Percentiles rank a stretch among this genome's conserved stretches.
phyloP scores from a whole-genome alignment of 371 early-diverging fungal genomes.

The Circinella minor region DNA sequence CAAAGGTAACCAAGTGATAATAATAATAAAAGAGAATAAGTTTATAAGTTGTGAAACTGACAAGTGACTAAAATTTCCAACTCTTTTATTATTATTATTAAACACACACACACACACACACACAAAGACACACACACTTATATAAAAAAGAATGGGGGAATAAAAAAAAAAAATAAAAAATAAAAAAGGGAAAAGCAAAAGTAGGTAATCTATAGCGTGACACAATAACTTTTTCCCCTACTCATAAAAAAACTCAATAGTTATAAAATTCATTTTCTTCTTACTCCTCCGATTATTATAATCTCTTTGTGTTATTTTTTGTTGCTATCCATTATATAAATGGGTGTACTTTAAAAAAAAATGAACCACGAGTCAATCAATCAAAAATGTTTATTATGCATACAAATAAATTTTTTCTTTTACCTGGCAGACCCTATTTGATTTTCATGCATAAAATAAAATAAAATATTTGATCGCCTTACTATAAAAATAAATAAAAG shows the following conservation, averaged over 20 bases:
- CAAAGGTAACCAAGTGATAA: neutral
- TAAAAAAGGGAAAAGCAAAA: neutral
- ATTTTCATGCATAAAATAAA: neutral
- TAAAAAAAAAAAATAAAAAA: neutral
- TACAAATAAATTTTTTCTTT: neutral
- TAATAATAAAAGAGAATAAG: neutral
- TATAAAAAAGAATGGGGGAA: conserved; percentile 2
- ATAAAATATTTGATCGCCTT: neutral
- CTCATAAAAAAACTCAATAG: neutral
- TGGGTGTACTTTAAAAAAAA: neutral
- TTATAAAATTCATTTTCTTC: too few species aligned
- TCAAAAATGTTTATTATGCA: neutral
- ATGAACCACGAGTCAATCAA: neutral
- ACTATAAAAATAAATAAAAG: neutral
- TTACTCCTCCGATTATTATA: too few species aligned
- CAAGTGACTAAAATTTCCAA: conserved; percentile 5
- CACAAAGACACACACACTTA: too few species aligned
- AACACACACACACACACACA: too few species aligned
- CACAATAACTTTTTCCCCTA: neutral
- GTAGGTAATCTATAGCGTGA: conserved; percentile 3
- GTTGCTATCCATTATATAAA: neutral
- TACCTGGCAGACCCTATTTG: neutral
- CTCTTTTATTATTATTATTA: too few species aligned
- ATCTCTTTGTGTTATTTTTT: too few species aligned
- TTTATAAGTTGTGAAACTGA: conserved; percentile 2